Conservation (phyloP, 257 asterid species). For the Solanum piurae region DNA sequence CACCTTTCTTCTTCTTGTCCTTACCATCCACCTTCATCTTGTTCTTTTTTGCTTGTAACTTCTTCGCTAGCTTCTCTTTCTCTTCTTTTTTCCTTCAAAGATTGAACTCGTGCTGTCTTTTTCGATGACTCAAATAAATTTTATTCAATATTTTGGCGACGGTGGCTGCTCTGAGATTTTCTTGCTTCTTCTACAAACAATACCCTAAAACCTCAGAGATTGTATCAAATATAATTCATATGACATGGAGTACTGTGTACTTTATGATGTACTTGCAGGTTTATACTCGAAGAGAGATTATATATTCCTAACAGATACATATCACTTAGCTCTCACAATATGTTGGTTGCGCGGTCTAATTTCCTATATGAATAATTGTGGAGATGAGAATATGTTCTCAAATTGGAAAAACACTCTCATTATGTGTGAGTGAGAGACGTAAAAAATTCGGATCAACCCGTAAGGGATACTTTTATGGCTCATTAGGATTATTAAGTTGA, state of each 20-base stretch:
- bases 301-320: background rate
- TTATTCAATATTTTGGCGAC: too few species aligned
- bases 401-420: background rate
- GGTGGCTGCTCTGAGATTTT: too few species aligned
- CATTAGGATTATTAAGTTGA: background rate
- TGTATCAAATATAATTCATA: background rate
- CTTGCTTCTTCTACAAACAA: background rate
- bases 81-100: slow-evolving; percentile 56
- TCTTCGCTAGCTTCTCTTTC: slow-evolving; percentile 57
- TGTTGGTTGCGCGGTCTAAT: background rate
- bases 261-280: background rate
- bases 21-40: slow-evolving; percentile 94
- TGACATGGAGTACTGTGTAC: background rate
- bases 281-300: background rate
- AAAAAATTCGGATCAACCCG: background rate
- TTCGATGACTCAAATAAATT: slow-evolving; percentile 9
- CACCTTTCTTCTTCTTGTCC: slow-evolving; percentile 62
- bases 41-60: slow-evolving; percentile 71
- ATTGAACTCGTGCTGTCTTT: slow-evolving; percentile 64
- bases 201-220: background rate
- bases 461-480: background rate
- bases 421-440: background rate
- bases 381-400: background rate
- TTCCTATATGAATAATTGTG: too few species aligned
- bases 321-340: background rate